Evolutionary conservation across 257 asterid genomes (phyloP).

Genomic region (Verbascum thapsus): DNA sequence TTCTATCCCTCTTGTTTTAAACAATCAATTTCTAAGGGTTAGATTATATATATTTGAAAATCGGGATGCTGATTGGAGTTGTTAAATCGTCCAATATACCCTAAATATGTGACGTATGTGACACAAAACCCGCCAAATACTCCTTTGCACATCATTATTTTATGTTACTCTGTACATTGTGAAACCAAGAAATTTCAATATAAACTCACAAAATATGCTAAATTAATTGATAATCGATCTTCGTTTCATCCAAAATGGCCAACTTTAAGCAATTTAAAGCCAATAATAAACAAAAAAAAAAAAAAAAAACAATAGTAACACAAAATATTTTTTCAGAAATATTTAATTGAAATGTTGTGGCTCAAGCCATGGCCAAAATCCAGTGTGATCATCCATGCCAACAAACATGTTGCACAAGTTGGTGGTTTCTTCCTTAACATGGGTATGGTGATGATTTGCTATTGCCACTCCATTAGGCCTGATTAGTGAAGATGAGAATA

Average conservation of each 20-base stretch:
- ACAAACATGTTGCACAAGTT: constrained; percentile 80
- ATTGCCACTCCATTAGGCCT: too few relatives aligned
- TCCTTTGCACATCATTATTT: too few relatives aligned
- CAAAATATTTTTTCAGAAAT: background rate
- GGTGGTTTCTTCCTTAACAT: constrained; percentile 89
- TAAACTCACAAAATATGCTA: constrained; percentile 20
- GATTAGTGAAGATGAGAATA: constrained; percentile 40
- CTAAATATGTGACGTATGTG: too few relatives aligned
- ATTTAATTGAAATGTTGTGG: constrained; percentile 71
- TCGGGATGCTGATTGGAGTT: too few relatives aligned
- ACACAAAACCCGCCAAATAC: background rate
- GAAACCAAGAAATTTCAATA: constrained; percentile 22
- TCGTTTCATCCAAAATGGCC: too few relatives aligned
- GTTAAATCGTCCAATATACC: too few relatives aligned
- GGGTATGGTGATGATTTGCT: constrained; percentile 53
- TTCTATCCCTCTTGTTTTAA: constrained; percentile 25
- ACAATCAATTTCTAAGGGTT: too few relatives aligned
- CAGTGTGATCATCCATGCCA: constrained; percentile 86
- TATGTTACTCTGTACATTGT: constrained; percentile 36
- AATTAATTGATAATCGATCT: background rate
- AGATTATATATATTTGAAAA: too few relatives aligned
- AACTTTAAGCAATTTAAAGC: too few relatives aligned
- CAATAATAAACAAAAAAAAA: too few relatives aligned
- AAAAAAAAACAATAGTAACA: too few relatives aligned
- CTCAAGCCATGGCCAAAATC: constrained; percentile 98